These are phyloP conservation scores for Volvox reticuliferus DNA, from an alignment of 139 green algal species.

Conservation along the genomic window DNA sequence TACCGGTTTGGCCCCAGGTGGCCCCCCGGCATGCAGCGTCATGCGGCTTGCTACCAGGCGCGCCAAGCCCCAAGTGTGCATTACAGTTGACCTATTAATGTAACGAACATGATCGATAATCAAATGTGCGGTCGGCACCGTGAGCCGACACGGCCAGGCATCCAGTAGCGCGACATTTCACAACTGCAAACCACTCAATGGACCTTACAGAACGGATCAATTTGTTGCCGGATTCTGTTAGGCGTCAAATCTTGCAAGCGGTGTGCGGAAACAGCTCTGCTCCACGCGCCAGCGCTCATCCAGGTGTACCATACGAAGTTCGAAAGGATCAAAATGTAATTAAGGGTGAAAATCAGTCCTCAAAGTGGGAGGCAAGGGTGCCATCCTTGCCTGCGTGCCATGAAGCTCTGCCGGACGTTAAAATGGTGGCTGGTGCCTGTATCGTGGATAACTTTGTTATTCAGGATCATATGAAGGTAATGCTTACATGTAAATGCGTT, in stretches of 20 bases:
- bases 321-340: background rate
- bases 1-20: too few species aligned
- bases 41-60: too few species aligned
- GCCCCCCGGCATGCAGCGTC: too few species aligned
- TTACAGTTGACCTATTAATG: too few species aligned
- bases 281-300: background rate
- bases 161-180: too few species aligned
- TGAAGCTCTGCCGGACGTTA: background rate
- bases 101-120: too few species aligned
- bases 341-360: background rate
- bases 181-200: background rate
- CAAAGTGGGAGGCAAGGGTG: too few species aligned
- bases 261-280: background rate
- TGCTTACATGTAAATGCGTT: too few species aligned
- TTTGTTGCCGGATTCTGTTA: background rate
- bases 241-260: slow-evolving; percentile 12
- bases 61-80: too few species aligned
- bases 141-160: too few species aligned
- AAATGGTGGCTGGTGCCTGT: background rate
- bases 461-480: background rate
- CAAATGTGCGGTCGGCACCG: too few species aligned
- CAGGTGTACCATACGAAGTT: background rate
- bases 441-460: slow-evolving; percentile 2
- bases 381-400: background rate
- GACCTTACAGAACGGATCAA: background rate